Percentiles rank a stretch among this genome's conserved stretches.
These are phyloP conservation scores for Ustilago loliicola DNA, from an alignment of 1,284 basidiomycete species.

Conservation along the genomic window DNA sequence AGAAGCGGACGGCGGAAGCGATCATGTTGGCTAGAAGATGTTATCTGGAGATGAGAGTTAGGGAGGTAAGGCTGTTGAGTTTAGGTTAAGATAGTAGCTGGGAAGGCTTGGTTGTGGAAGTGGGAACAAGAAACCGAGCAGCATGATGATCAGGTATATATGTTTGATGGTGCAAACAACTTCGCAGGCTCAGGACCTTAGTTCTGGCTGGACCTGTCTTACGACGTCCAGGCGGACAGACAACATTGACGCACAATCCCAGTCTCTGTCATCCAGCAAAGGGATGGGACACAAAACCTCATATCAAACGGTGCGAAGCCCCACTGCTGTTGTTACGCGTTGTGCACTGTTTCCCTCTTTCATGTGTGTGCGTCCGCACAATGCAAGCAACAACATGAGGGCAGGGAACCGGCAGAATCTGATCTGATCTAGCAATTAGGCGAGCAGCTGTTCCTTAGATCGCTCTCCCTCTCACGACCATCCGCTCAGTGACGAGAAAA, in stretches of 20 bases:
- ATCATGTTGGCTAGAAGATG: slow-evolving; percentile 29
- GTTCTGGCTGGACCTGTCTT: background rate
- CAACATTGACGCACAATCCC: background rate
- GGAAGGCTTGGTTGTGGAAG: slow-evolving; percentile 1
- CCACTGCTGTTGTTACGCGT: slow-evolving; percentile 3
- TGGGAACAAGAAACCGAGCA: background rate
- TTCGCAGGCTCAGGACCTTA: background rate
- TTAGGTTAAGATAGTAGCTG: background rate
- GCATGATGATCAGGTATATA: slow-evolving; percentile 13
- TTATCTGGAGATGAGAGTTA: background rate
- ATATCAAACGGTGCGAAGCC: background rate
- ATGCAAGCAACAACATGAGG: slow-evolving; percentile 2
- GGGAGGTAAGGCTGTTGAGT: background rate
- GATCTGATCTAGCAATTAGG: slow-evolving; percentile 7
- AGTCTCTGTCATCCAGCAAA: background rate
- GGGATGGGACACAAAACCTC: background rate
- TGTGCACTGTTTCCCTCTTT: background rate
- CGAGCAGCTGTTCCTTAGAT: slow-evolving; percentile 16
- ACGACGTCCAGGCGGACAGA: background rate
- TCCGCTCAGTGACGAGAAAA: background rate
- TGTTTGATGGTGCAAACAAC: background rate
- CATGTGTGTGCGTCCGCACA: background rate
- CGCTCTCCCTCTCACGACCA: background rate
- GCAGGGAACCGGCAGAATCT: slow-evolving; percentile 11
- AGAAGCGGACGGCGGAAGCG: slow-evolving; percentile 51